Conservation (phyloP, 177 flowering plant species). For the Vitis hybrid region DNA sequence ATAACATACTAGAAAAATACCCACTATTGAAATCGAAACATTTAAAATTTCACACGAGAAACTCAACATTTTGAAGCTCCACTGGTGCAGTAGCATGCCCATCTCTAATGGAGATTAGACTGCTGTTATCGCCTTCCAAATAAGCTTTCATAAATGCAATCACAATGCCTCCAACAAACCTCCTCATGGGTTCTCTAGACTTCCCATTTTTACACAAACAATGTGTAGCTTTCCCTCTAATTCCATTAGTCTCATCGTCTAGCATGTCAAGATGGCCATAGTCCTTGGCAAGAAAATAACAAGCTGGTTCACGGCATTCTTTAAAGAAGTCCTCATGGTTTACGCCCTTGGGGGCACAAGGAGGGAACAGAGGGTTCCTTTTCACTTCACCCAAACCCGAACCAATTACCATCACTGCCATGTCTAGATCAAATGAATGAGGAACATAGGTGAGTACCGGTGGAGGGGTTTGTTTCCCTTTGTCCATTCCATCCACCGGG, state of each 20-base stretch:
- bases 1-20: too few relatives aligned
- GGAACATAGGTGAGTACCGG: conserved; percentile 74
- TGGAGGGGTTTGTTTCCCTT: conserved; percentile 77
- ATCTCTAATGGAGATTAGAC: conserved; percentile 37
- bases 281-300: conserved; percentile 71
- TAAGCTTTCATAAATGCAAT: conserved; percentile 73
- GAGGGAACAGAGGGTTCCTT: conserved; percentile 62
- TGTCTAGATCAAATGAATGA: conserved; percentile 52
- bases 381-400: conserved; percentile 68
- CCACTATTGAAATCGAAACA: conserved; percentile 1
- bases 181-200: conserved; percentile 84
- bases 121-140: conserved; percentile 43
- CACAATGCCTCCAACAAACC: conserved; percentile 65
- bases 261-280: conserved; percentile 88
- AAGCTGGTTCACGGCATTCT: conserved; percentile 65
- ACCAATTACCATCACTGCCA: conserved; percentile 69
- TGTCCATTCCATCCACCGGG: conserved; percentile 89
- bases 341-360: conserved; percentile 92
- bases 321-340: conserved; percentile 74
- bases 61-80: conserved; percentile 39
- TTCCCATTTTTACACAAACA: conserved; percentile 84
- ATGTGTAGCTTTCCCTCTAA: conserved; percentile 58
- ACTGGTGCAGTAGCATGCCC: conserved; percentile 36
- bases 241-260: conserved; percentile 80
- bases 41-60: conserved; percentile 21